Percentiles rank a stretch among this genome's conserved stretches.
phyloP scores from a whole-genome alignment of 225 moss, liverwort and hornwort species.

The Climacium dendroides region DNA sequence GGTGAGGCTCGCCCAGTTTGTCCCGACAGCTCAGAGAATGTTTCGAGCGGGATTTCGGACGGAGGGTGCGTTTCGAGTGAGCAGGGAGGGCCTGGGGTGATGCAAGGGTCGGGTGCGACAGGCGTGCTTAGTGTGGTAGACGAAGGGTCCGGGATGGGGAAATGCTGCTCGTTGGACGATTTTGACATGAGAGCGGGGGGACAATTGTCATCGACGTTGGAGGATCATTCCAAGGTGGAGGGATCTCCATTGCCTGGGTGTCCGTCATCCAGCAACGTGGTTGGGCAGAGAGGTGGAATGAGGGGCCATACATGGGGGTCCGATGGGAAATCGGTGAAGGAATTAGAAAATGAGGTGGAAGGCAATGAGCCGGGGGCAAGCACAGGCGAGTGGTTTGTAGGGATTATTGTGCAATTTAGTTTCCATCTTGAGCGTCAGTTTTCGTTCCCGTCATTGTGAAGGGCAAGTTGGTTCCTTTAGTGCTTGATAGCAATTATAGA shows the following conservation, averaged over 20 bases:
- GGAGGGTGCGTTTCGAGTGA: conserved; percentile 27
- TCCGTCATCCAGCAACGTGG: conserved; percentile 46
- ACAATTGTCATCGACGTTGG: conserved; percentile 17
- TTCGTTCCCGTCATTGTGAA: not conserved
- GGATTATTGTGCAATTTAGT: not conserved
- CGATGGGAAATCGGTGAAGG: conserved; percentile 3
- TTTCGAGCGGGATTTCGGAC: conserved; percentile 47
- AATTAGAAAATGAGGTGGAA: conserved; percentile 9
- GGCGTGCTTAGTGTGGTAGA: conserved; percentile 39
- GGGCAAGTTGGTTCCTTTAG: not conserved
- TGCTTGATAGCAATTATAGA: not conserved
- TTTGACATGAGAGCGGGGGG: conserved; percentile 43
- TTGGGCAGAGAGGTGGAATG: conserved; percentile 29
- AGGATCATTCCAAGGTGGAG: conserved; percentile 30
- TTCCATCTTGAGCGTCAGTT: not conserved
- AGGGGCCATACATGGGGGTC: conserved; percentile 1
- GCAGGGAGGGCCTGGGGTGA: conserved; percentile 24
- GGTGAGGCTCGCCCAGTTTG: conserved; percentile 39
- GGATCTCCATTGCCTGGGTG: conserved; percentile 53
- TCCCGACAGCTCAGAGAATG: conserved; percentile 81
- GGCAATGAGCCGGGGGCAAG: conserved; percentile 10
- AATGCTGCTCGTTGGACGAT: conserved; percentile 75
- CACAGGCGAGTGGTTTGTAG: conserved; percentile 24
- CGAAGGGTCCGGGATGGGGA: conserved; percentile 78
- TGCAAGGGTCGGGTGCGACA: conserved; percentile 24